Base-by-base conservation (phyloP, 2,329 filamentous ascomycete species). In the Aaosphaeria arxii region DNA sequence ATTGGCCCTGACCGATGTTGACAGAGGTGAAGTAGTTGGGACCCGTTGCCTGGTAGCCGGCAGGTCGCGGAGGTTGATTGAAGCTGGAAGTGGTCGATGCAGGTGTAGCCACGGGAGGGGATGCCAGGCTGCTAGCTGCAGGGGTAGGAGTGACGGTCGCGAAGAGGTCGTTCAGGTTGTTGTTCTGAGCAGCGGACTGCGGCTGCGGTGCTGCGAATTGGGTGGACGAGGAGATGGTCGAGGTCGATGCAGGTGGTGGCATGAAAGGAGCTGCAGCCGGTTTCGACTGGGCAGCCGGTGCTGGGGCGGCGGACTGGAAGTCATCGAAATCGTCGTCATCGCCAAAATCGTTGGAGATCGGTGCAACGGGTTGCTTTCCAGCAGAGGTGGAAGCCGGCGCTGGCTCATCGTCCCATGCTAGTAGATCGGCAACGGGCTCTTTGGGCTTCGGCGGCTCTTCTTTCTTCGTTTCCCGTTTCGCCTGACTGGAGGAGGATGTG, bases 11-110 rank as follows among this genome's bases (percentile, higher is more conserved):
- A 5, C 66, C 63, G 11, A 69, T 64, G 11, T 71, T 71, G 24
- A 97, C 86, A 0, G 90, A 94, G 45, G 90, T 91, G 71, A 92
- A 99, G 77, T 99, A 99, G 74, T 99, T 99, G 45, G 94, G 94
- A 24, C 87, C 85, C 1, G 85, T 72, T 2, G 88, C 82, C 71
- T 95, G 89, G 73, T 85, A 95, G 42, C 82, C 81, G 1, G 80
- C 70, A 6, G 83, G 79, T 66, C 84, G 83, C 4, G 78, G 69
- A 42, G 76, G 66, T 59, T 79, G 76, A 28, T 73, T 73, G 39
- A 66, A 57, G 45, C 47, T 57, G 24, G 62, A 59, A 11, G 47
- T 45, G 67, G 75, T 60, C 58, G 74, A 59, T 54, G 64, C 43
- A 54, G 62, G 46, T 59, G 63, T 50, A 55, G 67, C 43, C 9